These are phyloP conservation scores for Mangifera indica DNA, from an alignment of 345 rosid species.

Conservation along the genomic window DNA sequence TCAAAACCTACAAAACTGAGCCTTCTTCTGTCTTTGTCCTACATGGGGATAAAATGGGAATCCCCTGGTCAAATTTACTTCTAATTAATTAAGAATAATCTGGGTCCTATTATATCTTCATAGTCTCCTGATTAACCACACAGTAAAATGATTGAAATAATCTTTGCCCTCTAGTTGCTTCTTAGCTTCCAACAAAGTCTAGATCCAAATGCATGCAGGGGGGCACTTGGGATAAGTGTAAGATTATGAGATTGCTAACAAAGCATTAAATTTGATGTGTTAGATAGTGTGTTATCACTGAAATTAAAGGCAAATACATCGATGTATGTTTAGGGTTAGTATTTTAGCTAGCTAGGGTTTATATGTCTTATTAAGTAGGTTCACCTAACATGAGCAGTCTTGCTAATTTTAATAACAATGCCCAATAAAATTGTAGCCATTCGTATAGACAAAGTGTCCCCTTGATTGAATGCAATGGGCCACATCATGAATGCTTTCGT, in stretches of 20 bases:
- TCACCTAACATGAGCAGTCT: slow-evolving; percentile 48
- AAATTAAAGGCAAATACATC: slow-evolving; percentile 27
- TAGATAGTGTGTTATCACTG: slow-evolving; percentile 27
- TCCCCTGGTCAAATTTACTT: slow-evolving; percentile 14
- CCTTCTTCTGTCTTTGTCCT: slow-evolving; percentile 28
- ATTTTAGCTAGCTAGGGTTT: slow-evolving; percentile 30
- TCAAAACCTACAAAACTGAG: slow-evolving; percentile 24
- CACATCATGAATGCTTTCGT: slow-evolving; percentile 26
- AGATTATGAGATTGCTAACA: too few relatives aligned
- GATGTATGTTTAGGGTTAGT: slow-evolving; percentile 10
- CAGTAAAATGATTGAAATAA: background rate
- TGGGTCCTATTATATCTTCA: background rate
- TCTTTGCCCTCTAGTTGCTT: slow-evolving; percentile 7
- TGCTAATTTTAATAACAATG: slow-evolving; percentile 33
- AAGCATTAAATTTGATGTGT: too few relatives aligned
- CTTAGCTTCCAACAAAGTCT: slow-evolving; percentile 1
- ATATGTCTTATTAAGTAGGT: slow-evolving; percentile 42
- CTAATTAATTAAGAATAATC: slow-evolving; percentile 1
- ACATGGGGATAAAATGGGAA: background rate
- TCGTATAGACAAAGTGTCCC: slow-evolving; percentile 64
- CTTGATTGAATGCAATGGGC: slow-evolving; percentile 53
- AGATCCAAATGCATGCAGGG: slow-evolving; percentile 11
- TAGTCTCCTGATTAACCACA: background rate
- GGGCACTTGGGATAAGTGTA: background rate
- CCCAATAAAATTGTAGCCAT: slow-evolving; percentile 40